Percentiles rank a stretch among this genome's conserved stretches.
phyloP scores from a whole-genome alignment of 352 stramenopile species.

The Achlya hypogyna region DNA sequence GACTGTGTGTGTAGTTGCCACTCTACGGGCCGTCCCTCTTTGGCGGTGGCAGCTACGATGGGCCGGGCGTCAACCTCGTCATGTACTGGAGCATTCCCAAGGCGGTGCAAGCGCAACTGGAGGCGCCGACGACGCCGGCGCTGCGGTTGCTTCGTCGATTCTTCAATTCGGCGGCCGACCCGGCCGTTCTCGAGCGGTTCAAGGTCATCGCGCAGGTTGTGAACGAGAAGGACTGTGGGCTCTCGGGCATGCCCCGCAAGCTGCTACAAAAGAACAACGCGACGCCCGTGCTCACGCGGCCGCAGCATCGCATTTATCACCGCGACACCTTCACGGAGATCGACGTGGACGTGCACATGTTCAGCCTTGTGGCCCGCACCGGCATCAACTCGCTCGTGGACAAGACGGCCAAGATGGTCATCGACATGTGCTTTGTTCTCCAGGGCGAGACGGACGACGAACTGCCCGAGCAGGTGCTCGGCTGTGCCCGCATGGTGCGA shows the following conservation, averaged over 20 bases:
- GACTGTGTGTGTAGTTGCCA: slow-evolving; percentile 34
- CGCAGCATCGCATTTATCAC: slow-evolving; percentile 79
- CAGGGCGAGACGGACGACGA: slow-evolving; percentile 83
- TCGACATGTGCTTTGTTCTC: slow-evolving; percentile 82
- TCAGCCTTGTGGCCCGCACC: slow-evolving; percentile 73
- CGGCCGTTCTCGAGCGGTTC: slow-evolving; percentile 66
- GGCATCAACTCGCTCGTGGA: slow-evolving; percentile 56
- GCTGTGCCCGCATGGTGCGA: slow-evolving; percentile 69
- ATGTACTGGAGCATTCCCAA: slow-evolving; percentile 77
- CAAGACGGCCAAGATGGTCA: slow-evolving; percentile 46
- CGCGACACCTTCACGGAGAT: slow-evolving; percentile 58
- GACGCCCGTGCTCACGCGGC: slow-evolving; percentile 72
- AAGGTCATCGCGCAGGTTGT: slow-evolving; percentile 81
- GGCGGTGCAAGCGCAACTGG: slow-evolving; percentile 46
- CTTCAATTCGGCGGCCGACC: slow-evolving; percentile 48
- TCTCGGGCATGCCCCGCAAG: slow-evolving; percentile 70
- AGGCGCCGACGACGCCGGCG: slow-evolving; percentile 44
- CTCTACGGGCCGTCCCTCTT: slow-evolving; percentile 70
- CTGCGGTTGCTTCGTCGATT: slow-evolving; percentile 64
- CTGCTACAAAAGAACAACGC: slow-evolving; percentile 70
- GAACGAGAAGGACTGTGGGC: slow-evolving; percentile 73
- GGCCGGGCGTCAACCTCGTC: slow-evolving; percentile 60
- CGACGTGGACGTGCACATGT: slow-evolving; percentile 71
- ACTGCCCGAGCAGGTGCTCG: slow-evolving; percentile 76
- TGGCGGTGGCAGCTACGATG: slow-evolving; percentile 50